These are phyloP conservation scores for Exophiala dermatitidis DNA, from an alignment of 2,329 filamentous ascomycete species.

Conservation along the genomic window DNA sequence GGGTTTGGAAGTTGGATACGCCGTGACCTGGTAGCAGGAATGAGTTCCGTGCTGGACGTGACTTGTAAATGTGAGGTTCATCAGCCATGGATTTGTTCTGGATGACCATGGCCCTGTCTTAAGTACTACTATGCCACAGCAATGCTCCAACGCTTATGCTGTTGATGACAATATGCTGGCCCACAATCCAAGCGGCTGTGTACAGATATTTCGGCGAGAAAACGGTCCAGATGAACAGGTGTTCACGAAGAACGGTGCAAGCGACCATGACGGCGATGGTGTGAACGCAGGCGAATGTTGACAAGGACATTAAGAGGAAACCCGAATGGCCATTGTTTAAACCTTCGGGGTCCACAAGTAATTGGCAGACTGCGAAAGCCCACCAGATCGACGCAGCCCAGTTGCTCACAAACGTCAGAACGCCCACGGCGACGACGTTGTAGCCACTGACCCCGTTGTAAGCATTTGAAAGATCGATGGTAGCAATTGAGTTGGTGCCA, in stretches of 20 bases:
- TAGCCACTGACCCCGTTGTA: conserved; percentile 87
- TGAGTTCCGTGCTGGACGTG: neutral
- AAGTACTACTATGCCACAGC: neutral
- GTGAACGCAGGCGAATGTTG: conserved; percentile 57
- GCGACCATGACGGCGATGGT: conserved; percentile 75
- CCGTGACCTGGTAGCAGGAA: neutral
- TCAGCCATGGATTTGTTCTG: no score
- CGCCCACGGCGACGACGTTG: conserved; percentile 70
- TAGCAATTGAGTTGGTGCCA: conserved; percentile 89
- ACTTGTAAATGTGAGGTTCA: neutral
- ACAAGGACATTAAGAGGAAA: conserved; percentile 50
- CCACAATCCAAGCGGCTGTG: conserved; percentile 77
- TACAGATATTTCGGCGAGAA: conserved; percentile 97
- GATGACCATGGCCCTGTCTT: no score
- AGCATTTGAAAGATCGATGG: conserved; percentile 86
- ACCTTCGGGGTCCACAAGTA: conserved; percentile 7
- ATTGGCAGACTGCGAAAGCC: conserved; percentile 52
- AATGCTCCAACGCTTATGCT: conserved; percentile 45
- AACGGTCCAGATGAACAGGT: conserved; percentile 97
- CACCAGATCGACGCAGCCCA: conserved; percentile 91
- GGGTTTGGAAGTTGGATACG: no score
- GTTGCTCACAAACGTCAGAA: conserved; percentile 79
- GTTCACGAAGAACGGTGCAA: conserved; percentile 73
- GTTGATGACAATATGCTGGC: conserved; percentile 71
- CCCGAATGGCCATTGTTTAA: conserved; percentile 30